These are phyloP conservation scores for Ceratocystis lukuohia DNA, from an alignment of 2,329 filamentous ascomycete genomes.

Conservation along the genomic window DNA sequence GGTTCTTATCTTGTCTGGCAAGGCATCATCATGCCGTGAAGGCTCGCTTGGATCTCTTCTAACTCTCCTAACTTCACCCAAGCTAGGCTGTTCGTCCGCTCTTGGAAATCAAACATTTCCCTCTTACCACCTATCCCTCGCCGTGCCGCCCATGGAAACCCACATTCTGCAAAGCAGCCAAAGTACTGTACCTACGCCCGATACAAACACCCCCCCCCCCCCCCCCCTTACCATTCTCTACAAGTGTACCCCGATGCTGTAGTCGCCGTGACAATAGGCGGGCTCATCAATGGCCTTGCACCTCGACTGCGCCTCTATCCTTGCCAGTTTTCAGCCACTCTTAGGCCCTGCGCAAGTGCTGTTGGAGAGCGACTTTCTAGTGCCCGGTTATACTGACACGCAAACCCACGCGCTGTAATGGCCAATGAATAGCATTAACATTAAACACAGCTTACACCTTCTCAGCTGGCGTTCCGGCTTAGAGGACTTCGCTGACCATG, in stretches of 20 bases:
- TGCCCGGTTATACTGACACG: slow-evolving; percentile 51
- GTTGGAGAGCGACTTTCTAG: slow-evolving; percentile 36
- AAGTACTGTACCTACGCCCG: slow-evolving; percentile 14
- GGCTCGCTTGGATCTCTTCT: not conserved
- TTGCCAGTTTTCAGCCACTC: not conserved
- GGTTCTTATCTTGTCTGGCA: not conserved
- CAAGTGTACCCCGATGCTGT: slow-evolving; percentile 3
- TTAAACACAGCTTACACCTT: slow-evolving; percentile 39
- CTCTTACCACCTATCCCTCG: too few relatives aligned
- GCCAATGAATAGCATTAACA: slow-evolving; percentile 35
- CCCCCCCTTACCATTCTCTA: not conserved
- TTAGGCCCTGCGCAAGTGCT: slow-evolving; percentile 24
- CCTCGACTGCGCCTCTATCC: not conserved
- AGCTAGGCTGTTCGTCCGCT: not conserved
- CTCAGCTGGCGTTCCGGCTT: slow-evolving; percentile 50
- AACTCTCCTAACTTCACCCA: not conserved
- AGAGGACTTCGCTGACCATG: slow-evolving; percentile 44
- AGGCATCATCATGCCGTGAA: not conserved
- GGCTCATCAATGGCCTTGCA: slow-evolving; percentile 10
- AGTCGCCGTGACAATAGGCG: slow-evolving; percentile 4
- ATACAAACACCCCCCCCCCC: not conserved
- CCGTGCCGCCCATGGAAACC: not conserved
- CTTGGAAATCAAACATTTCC: not conserved
- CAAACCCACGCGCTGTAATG: slow-evolving; percentile 54
- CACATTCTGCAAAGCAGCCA: slow-evolving; percentile 6